Conservation (phyloP, 1,284 basidiomycete genomes). For the Sutorius eximius region DNA sequence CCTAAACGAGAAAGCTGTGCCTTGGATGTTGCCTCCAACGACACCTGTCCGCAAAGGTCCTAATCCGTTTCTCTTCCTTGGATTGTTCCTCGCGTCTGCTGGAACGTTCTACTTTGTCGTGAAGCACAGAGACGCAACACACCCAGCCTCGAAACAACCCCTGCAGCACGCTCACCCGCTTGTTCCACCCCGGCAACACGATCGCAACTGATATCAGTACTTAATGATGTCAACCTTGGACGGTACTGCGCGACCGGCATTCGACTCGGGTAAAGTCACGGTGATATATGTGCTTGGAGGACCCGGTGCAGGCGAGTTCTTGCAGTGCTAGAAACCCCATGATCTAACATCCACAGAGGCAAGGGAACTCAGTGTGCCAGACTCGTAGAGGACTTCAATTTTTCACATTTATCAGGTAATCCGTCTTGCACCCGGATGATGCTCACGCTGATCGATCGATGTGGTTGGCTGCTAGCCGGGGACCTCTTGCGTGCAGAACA, state of each 20-base stretch:
- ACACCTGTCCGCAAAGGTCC: conserved; percentile 41
- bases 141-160: conserved; percentile 62
- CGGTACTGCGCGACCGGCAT: conserved; percentile 44
- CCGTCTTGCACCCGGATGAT: conserved; percentile 1
- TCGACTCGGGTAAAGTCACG: conserved; percentile 75
- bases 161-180: conserved; percentile 66
- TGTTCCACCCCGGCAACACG: conserved; percentile 54
- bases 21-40: conserved; percentile 14
- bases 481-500: conserved; percentile 97
- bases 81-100: conserved; percentile 55
- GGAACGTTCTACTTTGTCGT: conserved; percentile 55
- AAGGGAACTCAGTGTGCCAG: conserved; percentile 95
- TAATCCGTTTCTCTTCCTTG: conserved; percentile 62
- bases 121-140: conserved; percentile 53
- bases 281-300: conserved; percentile 98
- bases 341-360: conserved; percentile 49
- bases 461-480: conserved; percentile 61
- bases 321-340: not conserved
- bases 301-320: conserved; percentile 81
- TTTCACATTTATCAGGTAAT: conserved; percentile 91
- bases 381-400: conserved; percentile 87
- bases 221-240: conserved; percentile 19
- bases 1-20: conserved; percentile 5
- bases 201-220: conserved; percentile 7
- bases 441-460: conserved; percentile 2